These are phyloP conservation scores for Protomyces lactucae-debilis DNA, from an alignment of 1,139 yeast species.

Conservation along the genomic window DNA sequence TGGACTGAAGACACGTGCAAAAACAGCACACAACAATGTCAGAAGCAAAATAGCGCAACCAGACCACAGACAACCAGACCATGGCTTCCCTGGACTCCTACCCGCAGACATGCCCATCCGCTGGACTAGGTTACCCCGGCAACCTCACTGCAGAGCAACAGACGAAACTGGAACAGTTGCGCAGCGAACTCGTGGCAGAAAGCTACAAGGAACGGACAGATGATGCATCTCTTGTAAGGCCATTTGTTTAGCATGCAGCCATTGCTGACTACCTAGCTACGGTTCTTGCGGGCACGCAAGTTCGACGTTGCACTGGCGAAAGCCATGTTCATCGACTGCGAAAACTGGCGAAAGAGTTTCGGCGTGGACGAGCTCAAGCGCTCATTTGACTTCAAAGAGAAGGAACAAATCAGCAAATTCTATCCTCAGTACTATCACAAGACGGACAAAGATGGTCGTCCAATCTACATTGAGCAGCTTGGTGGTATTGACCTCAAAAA, in stretches of 20 bases:
- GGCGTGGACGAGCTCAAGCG: slow-evolving; percentile 80
- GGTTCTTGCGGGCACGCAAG: slow-evolving; percentile 93
- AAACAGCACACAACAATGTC: no score
- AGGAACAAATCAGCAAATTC: slow-evolving; percentile 61
- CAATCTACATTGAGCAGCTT: slow-evolving; percentile 87
- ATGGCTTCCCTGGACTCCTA: slow-evolving; percentile 16
- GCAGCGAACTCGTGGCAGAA: slow-evolving; percentile 52
- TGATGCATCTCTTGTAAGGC: slow-evolving; percentile 63
- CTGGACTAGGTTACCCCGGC: slow-evolving; percentile 42
- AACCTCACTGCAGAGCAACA: slow-evolving; percentile 67
- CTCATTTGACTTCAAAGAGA: slow-evolving; percentile 86
- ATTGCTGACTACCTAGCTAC: slow-evolving; percentile 42
- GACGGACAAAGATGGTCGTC: slow-evolving; percentile 95
- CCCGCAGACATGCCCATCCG: slow-evolving; percentile 22
- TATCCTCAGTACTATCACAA: slow-evolving; percentile 98
- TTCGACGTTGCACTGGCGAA: slow-evolving; percentile 75
- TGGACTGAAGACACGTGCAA: no score
- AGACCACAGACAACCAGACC: no score
- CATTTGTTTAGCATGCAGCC: background rate
- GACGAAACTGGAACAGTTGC: slow-evolving; percentile 54
- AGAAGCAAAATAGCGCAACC: no score
- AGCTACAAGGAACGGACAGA: slow-evolving; percentile 76
- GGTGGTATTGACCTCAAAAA: slow-evolving; percentile 84
- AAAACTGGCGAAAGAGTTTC: slow-evolving; percentile 81
- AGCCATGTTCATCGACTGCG: slow-evolving; percentile 81